phyloP scores from a whole-genome alignment of 192 early-diverging fungal genomes.

The Linnemannia zychae region DNA sequence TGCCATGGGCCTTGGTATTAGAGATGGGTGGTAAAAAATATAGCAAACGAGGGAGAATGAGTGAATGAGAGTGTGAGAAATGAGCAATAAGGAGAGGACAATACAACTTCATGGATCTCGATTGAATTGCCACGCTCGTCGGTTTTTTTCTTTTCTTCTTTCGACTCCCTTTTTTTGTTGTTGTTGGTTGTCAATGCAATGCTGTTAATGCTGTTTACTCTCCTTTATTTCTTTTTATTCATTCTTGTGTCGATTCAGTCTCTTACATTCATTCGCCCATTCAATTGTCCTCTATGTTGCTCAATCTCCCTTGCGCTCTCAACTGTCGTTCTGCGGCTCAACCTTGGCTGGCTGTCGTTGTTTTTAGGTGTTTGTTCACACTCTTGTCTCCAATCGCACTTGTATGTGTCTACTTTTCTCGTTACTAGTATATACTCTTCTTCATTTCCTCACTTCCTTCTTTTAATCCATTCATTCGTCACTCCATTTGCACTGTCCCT shows the following conservation, averaged over 20 bases:
- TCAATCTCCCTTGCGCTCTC: background rate
- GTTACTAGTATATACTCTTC: background rate
- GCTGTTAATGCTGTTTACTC: background rate
- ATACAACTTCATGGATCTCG: background rate
- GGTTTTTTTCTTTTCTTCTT: background rate
- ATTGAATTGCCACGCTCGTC: slow-evolving; percentile 7
- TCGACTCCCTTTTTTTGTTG: background rate
- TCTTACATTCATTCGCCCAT: background rate
- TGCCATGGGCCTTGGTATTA: background rate
- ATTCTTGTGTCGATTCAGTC: background rate
- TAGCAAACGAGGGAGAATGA: background rate
- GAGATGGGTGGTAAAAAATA: too few species aligned
- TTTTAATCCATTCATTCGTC: background rate
- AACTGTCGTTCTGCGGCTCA: background rate
- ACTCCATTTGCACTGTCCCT: background rate
- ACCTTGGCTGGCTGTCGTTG: background rate
- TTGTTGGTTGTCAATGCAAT: background rate
- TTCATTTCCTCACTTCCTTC: too few species aligned
- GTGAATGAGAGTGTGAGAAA: background rate
- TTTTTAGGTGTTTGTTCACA: background rate
- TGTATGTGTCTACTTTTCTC: background rate
- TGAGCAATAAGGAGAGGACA: background rate
- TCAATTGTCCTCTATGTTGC: background rate
- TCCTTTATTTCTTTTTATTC: background rate
- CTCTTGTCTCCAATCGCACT: background rate